phyloP scores from a whole-genome alignment of 2,329 filamentous ascomycete genomes.

The Cladophialophora carrionii region DNA sequence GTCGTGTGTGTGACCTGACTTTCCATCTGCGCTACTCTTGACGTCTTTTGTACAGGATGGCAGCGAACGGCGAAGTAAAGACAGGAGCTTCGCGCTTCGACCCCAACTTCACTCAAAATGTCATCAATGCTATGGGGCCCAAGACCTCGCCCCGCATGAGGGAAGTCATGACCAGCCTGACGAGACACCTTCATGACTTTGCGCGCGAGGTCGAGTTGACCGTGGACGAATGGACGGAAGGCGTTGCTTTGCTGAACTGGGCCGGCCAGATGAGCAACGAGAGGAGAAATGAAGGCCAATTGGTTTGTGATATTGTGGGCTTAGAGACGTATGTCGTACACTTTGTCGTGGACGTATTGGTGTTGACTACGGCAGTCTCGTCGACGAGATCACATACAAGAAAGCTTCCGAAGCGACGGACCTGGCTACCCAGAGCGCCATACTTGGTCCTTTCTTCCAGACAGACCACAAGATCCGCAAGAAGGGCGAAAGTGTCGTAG shows the following conservation, averaged over 20 bases:
- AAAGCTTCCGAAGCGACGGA: slow-evolving; percentile 58
- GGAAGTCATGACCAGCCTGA: slow-evolving; percentile 60
- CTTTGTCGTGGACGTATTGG: not conserved
- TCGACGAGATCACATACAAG: slow-evolving; percentile 80
- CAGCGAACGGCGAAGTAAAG: slow-evolving; percentile 24
- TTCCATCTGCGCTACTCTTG: not conserved
- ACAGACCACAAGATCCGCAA: slow-evolving; percentile 69
- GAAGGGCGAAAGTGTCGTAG: slow-evolving; percentile 70
- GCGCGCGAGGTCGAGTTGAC: slow-evolving; percentile 62
- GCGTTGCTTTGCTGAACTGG: slow-evolving; percentile 62
- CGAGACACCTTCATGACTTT: slow-evolving; percentile 62
- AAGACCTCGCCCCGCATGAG: slow-evolving; percentile 69
- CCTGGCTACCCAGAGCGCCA: slow-evolving; percentile 71
- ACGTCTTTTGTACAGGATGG: not conserved
- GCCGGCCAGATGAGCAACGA: slow-evolving; percentile 65
- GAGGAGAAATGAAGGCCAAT: slow-evolving; percentile 65
- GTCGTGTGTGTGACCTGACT: not conserved
- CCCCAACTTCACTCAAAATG: slow-evolving; percentile 65
- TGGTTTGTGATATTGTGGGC: slow-evolving; percentile 62
- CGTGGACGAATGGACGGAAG: slow-evolving; percentile 62
- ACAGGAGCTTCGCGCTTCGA: slow-evolving; percentile 44
- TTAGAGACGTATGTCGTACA: slow-evolving; percentile 56
- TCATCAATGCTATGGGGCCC: slow-evolving; percentile 74
- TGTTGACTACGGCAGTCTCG: slow-evolving; percentile 51
- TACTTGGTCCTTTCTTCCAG: slow-evolving; percentile 84